These are phyloP conservation scores for Lentinula aciculospora DNA, from an alignment of 768 basidiomycete genomes.

Conservation along the genomic window DNA sequence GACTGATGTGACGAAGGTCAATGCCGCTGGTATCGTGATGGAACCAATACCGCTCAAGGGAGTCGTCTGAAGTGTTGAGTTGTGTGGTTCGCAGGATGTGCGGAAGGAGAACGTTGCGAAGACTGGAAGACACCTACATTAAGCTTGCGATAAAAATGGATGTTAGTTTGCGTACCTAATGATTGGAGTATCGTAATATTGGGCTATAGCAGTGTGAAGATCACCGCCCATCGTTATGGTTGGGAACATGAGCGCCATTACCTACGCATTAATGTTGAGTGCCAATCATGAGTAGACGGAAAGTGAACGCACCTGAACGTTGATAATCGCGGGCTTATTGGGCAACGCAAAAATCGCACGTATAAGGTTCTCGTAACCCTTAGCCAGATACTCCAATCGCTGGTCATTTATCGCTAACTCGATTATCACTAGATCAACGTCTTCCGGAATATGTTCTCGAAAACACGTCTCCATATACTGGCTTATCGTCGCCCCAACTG, in stretches of 20 bases:
- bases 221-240: constrained; percentile 3
- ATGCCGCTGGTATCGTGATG: neutral
- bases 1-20: neutral
- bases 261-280: neutral
- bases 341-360: neutral
- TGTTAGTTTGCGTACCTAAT: neutral
- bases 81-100: neutral
- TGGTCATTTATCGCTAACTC: neutral
- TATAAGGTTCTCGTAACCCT: neutral
- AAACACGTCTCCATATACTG: constrained; percentile 6
- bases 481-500: neutral
- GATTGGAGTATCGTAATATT: constrained; percentile 2
- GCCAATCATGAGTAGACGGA: neutral
- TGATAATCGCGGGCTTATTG: neutral
- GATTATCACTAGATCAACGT: neutral
- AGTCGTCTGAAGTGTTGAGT: neutral
- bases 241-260: neutral
- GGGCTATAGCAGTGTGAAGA: constrained; percentile 1
- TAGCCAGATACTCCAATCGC: neutral
- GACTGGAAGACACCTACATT: neutral
- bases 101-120: constrained; percentile 1
- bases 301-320: neutral
- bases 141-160: neutral
- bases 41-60: neutral
- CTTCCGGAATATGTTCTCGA: neutral